These are phyloP conservation scores for Nemania diffusa DNA, from an alignment of 2,329 filamentous ascomycete genomes.

Conservation along the genomic window DNA sequence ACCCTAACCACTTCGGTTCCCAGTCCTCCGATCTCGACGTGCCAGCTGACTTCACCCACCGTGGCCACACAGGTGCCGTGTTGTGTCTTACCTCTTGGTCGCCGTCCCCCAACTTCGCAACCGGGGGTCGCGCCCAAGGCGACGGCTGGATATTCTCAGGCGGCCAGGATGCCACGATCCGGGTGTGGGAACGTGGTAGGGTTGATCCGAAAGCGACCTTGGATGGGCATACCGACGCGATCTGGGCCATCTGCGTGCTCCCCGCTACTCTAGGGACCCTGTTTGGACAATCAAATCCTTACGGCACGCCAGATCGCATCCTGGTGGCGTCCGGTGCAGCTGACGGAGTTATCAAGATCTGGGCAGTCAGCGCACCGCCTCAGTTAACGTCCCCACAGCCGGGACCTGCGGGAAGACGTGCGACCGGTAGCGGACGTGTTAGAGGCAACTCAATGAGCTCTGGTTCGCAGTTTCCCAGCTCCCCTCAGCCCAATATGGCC, in stretches of 20 bases:
- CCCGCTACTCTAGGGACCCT: constrained; percentile 83
- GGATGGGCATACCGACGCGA: constrained; percentile 92
- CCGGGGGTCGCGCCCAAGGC: constrained; percentile 85
- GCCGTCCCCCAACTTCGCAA: constrained; percentile 86
- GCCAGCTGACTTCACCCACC: constrained; percentile 91
- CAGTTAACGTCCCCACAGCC: constrained; percentile 84
- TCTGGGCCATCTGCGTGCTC: constrained; percentile 94
- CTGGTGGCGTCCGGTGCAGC: constrained; percentile 91
- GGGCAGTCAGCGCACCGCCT: constrained; percentile 92
- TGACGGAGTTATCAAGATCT: constrained; percentile 90
- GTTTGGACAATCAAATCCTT: constrained; percentile 79
- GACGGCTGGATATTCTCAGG: constrained; percentile 99
- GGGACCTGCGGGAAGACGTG: constrained; percentile 67
- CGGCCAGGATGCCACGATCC: constrained; percentile 90
- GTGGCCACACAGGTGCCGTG: constrained; percentile 91
- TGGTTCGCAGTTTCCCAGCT: constrained; percentile 89
- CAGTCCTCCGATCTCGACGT: constrained; percentile 86
- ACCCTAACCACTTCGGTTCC: constrained; percentile 60
- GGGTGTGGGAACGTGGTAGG: constrained; percentile 93
- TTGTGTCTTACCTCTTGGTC: constrained; percentile 89
- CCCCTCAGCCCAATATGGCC: constrained; percentile 87
- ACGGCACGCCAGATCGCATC: constrained; percentile 85
- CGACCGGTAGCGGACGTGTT: constrained; percentile 73
- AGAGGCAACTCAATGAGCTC: constrained; percentile 94
- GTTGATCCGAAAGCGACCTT: constrained; percentile 96